These are phyloP conservation scores for Ascochyta fabae DNA, from an alignment of 2,329 filamentous ascomycete genomes.

Conservation along the genomic window DNA sequence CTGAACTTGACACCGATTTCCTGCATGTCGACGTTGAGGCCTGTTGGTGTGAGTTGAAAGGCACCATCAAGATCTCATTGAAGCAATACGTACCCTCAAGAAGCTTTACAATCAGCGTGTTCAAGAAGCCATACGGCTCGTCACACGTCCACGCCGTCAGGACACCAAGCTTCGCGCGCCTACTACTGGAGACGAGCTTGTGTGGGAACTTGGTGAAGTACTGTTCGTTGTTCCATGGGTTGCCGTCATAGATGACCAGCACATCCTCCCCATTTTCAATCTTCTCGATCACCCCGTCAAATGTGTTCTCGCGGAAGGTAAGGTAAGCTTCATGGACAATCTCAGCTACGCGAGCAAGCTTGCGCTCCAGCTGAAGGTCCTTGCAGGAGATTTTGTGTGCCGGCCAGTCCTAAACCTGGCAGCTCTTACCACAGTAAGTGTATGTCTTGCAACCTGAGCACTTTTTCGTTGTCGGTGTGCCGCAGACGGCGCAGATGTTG, in stretches of 20 bases:
- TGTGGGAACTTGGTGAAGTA: slow-evolving; percentile 2
- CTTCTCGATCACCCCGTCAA: background rate
- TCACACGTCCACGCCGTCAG: slow-evolving; percentile 1
- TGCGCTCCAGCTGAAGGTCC: background rate
- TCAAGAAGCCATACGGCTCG: slow-evolving; percentile 1
- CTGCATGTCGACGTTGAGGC: background rate
- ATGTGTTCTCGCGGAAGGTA: slow-evolving; percentile 12
- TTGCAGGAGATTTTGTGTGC: slow-evolving; percentile 1
- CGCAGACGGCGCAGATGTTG: background rate
- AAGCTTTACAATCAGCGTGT: background rate
- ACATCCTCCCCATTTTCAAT: background rate
- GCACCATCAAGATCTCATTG: background rate
- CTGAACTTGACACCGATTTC: background rate
- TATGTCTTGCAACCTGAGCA: background rate
- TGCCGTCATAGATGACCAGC: slow-evolving; percentile 1
- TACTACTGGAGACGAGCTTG: background rate
- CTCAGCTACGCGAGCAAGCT: background rate
- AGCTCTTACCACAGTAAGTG: background rate
- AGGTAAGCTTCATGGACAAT: slow-evolving; percentile 8
- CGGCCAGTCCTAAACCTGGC: background rate
- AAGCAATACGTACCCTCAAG: background rate
- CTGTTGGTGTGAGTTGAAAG: background rate
- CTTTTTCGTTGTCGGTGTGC: background rate
- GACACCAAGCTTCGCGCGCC: background rate
- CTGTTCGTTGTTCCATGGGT: background rate